Conservation (phyloP, 2,329 filamentous ascomycete species). For the Verticillium isaacii region DNA sequence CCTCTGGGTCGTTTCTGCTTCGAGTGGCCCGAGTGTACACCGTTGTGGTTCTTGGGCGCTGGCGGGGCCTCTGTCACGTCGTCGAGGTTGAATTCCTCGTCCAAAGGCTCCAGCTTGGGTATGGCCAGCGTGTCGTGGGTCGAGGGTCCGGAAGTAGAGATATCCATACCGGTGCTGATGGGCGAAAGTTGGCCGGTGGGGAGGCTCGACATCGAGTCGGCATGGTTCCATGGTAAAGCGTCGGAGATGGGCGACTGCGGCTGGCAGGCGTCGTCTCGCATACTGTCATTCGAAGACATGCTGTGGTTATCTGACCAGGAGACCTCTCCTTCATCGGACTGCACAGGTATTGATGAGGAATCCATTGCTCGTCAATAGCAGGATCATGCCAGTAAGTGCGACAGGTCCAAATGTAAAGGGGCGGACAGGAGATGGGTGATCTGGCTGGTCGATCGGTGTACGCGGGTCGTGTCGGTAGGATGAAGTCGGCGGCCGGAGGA, state of each 20-base stretch:
- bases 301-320: slow-evolving; percentile 41
- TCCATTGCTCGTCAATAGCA: slow-evolving; percentile 44
- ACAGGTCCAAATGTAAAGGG: not conserved
- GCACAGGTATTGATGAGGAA: slow-evolving; percentile 30
- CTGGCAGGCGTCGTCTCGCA: slow-evolving; percentile 19
- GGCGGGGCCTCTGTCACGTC: slow-evolving; percentile 42
- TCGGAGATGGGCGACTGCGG: slow-evolving; percentile 31
- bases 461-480: not conserved
- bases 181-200: slow-evolving; percentile 48
- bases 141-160: slow-evolving; percentile 27
- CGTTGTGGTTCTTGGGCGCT: slow-evolving; percentile 2
- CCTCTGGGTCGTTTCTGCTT: slow-evolving; percentile 67
- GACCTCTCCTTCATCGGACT: slow-evolving; percentile 35
- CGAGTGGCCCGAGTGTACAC: slow-evolving; percentile 18
- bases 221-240: slow-evolving; percentile 19
- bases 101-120: slow-evolving; percentile 53
- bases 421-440: not conserved
- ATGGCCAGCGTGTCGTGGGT: slow-evolving; percentile 37
- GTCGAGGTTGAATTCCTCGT: slow-evolving; percentile 51
- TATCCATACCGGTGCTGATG: slow-evolving; percentile 45
- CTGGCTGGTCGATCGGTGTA: not conserved
- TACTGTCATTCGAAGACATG: slow-evolving; percentile 37
- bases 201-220: slow-evolving; percentile 20
- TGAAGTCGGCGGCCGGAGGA: not conserved
- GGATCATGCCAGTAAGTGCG: slow-evolving; percentile 29